These are phyloP conservation scores for Cryptosporidium ubiquitum DNA, from an alignment of 169 alveolate genomes.

Conservation along the genomic window DNA sequence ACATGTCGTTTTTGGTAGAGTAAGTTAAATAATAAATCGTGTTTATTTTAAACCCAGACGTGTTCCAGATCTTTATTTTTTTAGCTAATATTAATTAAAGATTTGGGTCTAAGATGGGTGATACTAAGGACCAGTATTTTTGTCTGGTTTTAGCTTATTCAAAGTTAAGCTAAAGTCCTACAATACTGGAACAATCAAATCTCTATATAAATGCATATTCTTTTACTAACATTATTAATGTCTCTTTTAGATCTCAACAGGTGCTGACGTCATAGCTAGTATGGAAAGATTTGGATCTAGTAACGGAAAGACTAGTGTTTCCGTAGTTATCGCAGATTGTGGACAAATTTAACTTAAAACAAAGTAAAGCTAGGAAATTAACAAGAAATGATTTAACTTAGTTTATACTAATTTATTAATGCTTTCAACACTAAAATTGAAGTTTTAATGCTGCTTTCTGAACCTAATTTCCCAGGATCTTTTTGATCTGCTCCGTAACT, in stretches of 20 bases:
- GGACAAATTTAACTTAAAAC: constrained; percentile 81
- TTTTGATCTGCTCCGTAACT: constrained; percentile 81
- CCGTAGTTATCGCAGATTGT: constrained; percentile 92
- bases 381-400: not conserved
- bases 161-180: constrained; percentile 16
- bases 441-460: no score
- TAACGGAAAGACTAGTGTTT: constrained; percentile 88
- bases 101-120: constrained; percentile 75
- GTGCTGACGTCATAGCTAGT: constrained; percentile 91
- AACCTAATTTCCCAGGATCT: not conserved
- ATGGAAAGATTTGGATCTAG: constrained; percentile 92
- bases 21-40: constrained; percentile 17
- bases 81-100: not conserved
- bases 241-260: constrained; percentile 78
- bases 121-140: constrained; percentile 36
- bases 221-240: not conserved
- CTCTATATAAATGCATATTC: not conserved
- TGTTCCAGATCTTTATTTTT: constrained; percentile 35
- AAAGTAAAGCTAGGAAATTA: not conserved
- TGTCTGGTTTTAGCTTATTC: constrained; percentile 47
- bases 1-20: constrained; percentile 97
- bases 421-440: not conserved
- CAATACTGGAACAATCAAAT: constrained; percentile 3
- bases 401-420: not conserved
- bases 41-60: constrained; percentile 40